Base-by-base conservation (phyloP, 148 eudicot genomes). In the Beta vulgaris region DNA sequence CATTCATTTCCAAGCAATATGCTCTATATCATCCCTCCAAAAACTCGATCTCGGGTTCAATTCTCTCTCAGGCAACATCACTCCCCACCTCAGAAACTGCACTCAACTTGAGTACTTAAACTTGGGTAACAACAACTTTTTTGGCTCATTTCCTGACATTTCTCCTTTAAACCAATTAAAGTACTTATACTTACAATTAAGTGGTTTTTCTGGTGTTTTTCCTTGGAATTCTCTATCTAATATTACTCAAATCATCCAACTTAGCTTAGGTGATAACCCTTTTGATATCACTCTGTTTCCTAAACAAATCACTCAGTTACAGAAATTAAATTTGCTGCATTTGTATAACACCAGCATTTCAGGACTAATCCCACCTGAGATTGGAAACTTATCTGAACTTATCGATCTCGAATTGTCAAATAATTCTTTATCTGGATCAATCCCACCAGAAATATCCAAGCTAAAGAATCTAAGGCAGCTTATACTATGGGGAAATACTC, bases 201-300 rank as follows among this genome's bases (percentile, higher is more conserved):
- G 88, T 42, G 90, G 93, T 1, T 80, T 91, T 74, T 59, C 90
- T 0, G 97, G 93, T 2, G 35, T 68, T 25, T 90, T 91, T 21
- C 98, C 96, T 0, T 94, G 96, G 96, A 70, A 73, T 40, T 91
- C 97, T 7, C 82, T 94, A 0, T 32, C 61, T 0, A 85, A 79
- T 21, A 84, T 94, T 88, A 81, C 87, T 1, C 71, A 74, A 6
- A 79, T 94, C 15, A 55, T 76, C 1, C 82, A 36, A 0, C 55
- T 94, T 21, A 88, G 96, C 66, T 36, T 94, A 13, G 98, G 98
- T 2, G 97, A 94, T 59, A 94, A 94, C 76, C 76, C 75, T 0
- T 86, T 94, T 25, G 87, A 83, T 4, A 42, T 28, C 2, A 78
- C 92, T 7, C 80, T 73, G 6, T 87, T 94, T 72, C 97, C 98